These are phyloP conservation scores for Bolboschoenus planiculmis DNA, from an alignment of 176 grass and related monocot species.

Conservation along the genomic window DNA sequence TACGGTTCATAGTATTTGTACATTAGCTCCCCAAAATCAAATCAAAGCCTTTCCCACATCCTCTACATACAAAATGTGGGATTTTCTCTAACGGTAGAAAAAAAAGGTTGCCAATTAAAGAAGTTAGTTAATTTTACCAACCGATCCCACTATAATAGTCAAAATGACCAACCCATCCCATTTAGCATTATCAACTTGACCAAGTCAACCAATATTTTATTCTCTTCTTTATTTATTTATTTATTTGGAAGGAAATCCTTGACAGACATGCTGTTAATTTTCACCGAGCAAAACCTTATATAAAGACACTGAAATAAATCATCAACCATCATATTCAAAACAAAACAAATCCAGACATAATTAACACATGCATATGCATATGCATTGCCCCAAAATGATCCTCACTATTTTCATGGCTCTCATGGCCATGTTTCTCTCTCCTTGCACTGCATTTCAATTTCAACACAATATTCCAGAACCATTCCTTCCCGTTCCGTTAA, in stretches of 20 bases:
- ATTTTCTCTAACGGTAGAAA: no score
- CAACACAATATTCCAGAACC: not conserved
- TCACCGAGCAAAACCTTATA: not conserved
- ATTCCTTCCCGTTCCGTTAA: not conserved
- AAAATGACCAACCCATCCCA: not conserved
- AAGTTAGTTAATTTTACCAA: conserved; percentile 4
- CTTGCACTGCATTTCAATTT: conserved; percentile 1
- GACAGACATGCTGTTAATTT: no score
- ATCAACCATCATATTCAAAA: not conserved
- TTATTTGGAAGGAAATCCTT: no score
- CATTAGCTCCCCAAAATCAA: no score
- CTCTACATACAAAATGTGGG: no score
- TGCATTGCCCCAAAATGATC: not conserved
- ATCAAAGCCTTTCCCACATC: no score
- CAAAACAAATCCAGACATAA: not conserved
- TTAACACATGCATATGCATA: not conserved
- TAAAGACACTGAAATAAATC: not conserved
- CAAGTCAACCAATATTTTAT: no score
- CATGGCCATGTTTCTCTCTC: not conserved
- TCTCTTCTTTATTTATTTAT: no score
- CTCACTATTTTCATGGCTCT: not conserved
- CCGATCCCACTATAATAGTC: not conserved
- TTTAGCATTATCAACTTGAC: not conserved
- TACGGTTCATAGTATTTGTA: no score
- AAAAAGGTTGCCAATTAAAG: no score